A percentile compares a stretch with the other conserved stretches of the same genome.
Evolutionary conservation across 2,329 filamentous ascomycete genomes (phyloP).

Genomic region (Diaporthe vexans): DNA sequence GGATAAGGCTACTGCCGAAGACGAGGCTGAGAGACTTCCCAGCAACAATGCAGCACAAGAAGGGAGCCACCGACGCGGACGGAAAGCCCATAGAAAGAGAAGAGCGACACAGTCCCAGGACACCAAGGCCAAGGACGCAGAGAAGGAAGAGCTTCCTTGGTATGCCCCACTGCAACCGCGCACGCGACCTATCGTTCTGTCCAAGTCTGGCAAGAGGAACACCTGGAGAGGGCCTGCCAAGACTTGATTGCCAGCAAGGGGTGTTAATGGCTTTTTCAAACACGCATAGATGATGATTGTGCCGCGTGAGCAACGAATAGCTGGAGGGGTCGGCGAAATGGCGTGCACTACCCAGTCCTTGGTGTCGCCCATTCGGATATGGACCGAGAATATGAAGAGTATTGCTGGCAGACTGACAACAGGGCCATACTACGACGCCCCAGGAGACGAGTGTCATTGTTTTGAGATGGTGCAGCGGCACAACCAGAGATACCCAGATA

Average conservation of each 20-base stretch:
- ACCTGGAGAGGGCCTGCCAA: slow-evolving; percentile 4
- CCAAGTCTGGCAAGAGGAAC: slow-evolving; percentile 33
- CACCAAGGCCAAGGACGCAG: slow-evolving; percentile 38
- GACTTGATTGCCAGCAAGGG: neutral
- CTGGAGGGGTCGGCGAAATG: no score
- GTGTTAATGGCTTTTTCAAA: neutral
- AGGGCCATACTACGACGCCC: neutral
- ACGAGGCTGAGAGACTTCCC: neutral
- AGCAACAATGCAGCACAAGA: neutral
- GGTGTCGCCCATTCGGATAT: no score
- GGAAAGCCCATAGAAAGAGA: slow-evolving; percentile 15
- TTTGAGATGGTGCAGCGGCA: neutral
- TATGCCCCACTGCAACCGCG: slow-evolving; percentile 34
- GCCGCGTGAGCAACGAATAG: neutral
- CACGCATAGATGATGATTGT: neutral
- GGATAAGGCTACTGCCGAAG: no score
- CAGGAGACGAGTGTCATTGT: neutral
- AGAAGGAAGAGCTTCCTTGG: slow-evolving; percentile 35
- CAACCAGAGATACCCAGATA: slow-evolving; percentile 27
- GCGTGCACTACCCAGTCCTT: neutral
- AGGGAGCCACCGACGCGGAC: neutral
- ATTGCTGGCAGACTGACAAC: neutral
- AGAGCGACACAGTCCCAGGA: slow-evolving; percentile 33
- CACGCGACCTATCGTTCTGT: slow-evolving; percentile 27
- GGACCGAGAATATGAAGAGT: neutral